Percentiles rank a stretch among this genome's conserved stretches.
Evolutionary conservation across 2,329 filamentous ascomycete species (phyloP).

Genomic region (Diaporthe australafricana): DNA sequence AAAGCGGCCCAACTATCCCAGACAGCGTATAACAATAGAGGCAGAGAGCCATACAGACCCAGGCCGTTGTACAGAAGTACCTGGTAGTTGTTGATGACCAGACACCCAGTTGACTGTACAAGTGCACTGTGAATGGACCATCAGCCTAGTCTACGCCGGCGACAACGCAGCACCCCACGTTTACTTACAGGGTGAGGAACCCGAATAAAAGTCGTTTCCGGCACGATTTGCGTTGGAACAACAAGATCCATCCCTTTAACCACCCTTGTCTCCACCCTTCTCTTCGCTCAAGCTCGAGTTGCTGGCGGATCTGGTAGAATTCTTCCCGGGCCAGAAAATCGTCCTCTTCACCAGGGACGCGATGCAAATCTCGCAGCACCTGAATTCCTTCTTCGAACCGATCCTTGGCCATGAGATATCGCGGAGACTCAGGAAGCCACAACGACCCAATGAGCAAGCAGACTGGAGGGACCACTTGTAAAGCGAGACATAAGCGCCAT

Average conservation of each 20-base stretch:
- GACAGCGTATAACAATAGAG: constrained; percentile 30
- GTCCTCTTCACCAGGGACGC: background rate
- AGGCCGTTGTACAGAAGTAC: background rate
- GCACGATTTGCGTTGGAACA: background rate
- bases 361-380: background rate
- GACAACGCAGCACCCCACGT: no score
- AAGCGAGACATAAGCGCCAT: constrained; percentile 5
- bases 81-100: constrained; percentile 7
- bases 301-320: constrained; percentile 1
- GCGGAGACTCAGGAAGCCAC: background rate
- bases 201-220: background rate
- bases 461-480: background rate
- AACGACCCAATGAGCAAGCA: background rate
- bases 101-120: constrained; percentile 1
- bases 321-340: background rate
- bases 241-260: background rate
- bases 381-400: background rate
- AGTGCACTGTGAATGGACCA: background rate
- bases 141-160: background rate
- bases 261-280: constrained; percentile 7
- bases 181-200: background rate
- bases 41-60: constrained; percentile 14
- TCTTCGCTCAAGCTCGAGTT: background rate
- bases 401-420: constrained; percentile 9
- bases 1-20: constrained; percentile 33